Base-by-base conservation (phyloP, 225 moss, liverwort and hornwort genomes). In the Rhytidiadelphus loreus region DNA sequence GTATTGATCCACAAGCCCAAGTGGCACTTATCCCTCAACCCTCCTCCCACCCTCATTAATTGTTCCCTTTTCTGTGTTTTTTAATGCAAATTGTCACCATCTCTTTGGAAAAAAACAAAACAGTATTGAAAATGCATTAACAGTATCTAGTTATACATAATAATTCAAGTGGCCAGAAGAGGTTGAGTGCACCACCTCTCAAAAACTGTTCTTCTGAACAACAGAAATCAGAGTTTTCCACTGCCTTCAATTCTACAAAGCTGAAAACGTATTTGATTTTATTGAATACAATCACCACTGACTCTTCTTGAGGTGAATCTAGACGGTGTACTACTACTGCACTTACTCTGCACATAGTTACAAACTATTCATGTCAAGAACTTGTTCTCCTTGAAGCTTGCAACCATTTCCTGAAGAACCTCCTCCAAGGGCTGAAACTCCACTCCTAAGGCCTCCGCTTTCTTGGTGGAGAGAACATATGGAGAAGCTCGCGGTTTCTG, bases 321-420 rank as follows among this genome's bases (percentile, higher is more conserved):
- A 7, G 6, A 62, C 16, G 11, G 66, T 63, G 62, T 63, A 7
- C 62, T 48, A 48, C 48, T 48, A 48, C 48, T 9, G 48, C 11
- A 48, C 9, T 48, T 48, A 9, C 48, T 48, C 10, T 48, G 9
- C 9, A 9, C 46, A 46, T 46, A 46, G 7, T 7, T n/a, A 17
- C 21, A 39, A 52, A 16, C 4, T 52, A 32, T 21, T 46, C 26
- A n/a, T 16, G 43, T 60, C 72, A 89, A 65, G 33, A 71, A 35
- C 70, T 87, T 89, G 37, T 17, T 21, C 58, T 89, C 86, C 80
- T 78, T 64, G 70, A 91, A 87, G 86, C 83, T 86, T 20, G 63
- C 83, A 10, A 91, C 72, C 56, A 87, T 57, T 69, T 91, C 91
- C 81, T 86, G 86, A 63, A 91, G 23, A 17, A 91, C 89, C 56